Base-by-base conservation (phyloP, 1,284 basidiomycete genomes). In the Microbotryum intermedium region DNA sequence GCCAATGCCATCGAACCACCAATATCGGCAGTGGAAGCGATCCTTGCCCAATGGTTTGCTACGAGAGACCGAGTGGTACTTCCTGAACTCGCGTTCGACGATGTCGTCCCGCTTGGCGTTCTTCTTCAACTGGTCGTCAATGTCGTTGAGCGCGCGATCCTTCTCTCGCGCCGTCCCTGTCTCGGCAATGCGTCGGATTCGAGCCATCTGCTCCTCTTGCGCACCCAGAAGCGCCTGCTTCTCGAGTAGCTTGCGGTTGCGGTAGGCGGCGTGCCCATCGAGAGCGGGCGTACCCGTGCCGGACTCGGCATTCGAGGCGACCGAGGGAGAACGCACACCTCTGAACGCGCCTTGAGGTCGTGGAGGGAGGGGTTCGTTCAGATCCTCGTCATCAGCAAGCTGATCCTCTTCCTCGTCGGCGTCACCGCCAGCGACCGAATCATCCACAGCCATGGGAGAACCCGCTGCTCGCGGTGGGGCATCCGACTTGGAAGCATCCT, bases 1-100 rank as follows among this genome's bases (percentile, higher is more conserved):
- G 4, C 95, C 94, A 77, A 94, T 83, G 4, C 95, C 94, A 76
- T 98, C 94, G 73, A 97, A 89, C 94, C 94, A 98, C 92, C 93
- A 98, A 64, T 97, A 81, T 39, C 88, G 84, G 74, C 95, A 94
- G 71, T 88, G 86, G 76, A 97, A 98, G 57, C 94, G 81, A 74
- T 98, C 95, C 66, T 83, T 81, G 4, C 95, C 94, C 50, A 98
- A 71, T 1, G 93, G 90, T 69, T 88, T 87, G 48, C 90, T 84
- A 50, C 94, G 82, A 46, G 93, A 82, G 8, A 86, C 84, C 59
- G 88, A 87, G 34, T 90, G 78, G 60, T 89, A 79, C 70, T 90
- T 85, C 61, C 94, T 81, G 77, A 97, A 97, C 67, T 97, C 94
- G 57, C 89, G 84, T 73, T 97, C 93, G 64, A 95, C 88, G 59